Base-by-base conservation (phyloP, 805 yeast genomes). In the Lipomyces yamanashiensis region DNA sequence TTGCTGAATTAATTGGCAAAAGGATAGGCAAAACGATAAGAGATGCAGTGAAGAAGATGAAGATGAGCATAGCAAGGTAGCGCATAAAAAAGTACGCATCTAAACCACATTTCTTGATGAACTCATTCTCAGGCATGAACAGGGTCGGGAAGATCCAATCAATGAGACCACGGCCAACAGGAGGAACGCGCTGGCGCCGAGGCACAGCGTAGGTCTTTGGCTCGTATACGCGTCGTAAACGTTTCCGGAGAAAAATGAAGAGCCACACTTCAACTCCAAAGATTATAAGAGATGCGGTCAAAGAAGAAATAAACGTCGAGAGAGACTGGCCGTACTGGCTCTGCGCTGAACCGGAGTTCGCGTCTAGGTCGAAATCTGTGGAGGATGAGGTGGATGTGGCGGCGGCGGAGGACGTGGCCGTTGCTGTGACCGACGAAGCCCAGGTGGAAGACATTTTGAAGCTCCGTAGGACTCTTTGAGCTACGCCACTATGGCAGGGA, bases 41-140 rank as follows among this genome's bases (percentile, higher is more conserved):
- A 55, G 85, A 75, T 4, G 89, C 89, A 44, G 85, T 77, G 1
- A 86, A 79, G 60, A 87, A 85, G 45, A 85, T 74, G 9, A 78
- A 64, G 13, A 84, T 78, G 66, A 91, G 79, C 52, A 88, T 73
- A 53, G 84, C 81, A 34, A 95, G 75, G 73, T 88, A 95, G 67
- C 99, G 81, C 67, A 92, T 77, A 74, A 92, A 93, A 73, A 95
- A 87, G 78, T 90, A 93, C 2, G 97, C 98, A 74, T 93, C 98
- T 12, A 93, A 74, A 12, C 98, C 98, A 34, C 93, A 88, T 70
- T 93, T 96, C 68, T 86, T 85, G 64, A 93, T 84, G 62, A 92
- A 80, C 71, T 89, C 89, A 52, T 88, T 79, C 61, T 89, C 92
- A 0, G 90, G 85, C 73, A 89, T 88, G 55, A 82, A 77, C 51